Percentiles rank a stretch among this genome's conserved stretches.
Evolutionary conservation across 805 yeast genomes (phyloP).

Genomic region (Candida wancherniae): DNA sequence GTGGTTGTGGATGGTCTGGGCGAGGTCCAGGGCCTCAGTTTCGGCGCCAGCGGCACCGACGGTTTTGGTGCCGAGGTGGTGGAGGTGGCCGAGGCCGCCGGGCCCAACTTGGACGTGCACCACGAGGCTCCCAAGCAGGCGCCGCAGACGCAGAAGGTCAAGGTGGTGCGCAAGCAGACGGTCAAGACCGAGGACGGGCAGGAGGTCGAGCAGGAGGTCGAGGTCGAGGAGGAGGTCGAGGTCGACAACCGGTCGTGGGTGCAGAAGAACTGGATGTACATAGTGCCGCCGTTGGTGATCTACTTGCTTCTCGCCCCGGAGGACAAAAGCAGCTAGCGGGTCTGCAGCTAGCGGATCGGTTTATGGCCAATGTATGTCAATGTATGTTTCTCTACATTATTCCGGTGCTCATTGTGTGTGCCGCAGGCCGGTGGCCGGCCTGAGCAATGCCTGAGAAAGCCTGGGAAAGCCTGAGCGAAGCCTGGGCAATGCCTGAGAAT

Average conservation of each 20-base stretch:
- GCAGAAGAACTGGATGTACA: slow-evolving; percentile 60
- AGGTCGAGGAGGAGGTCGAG: slow-evolving; percentile 21
- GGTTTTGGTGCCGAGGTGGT: slow-evolving; percentile 3
- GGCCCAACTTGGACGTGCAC: slow-evolving; percentile 28
- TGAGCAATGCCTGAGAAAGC: too few relatives aligned
- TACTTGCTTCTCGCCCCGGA: slow-evolving; percentile 31
- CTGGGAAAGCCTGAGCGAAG: too few relatives aligned
- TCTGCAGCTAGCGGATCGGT: too few relatives aligned
- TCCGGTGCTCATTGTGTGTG: too few relatives aligned
- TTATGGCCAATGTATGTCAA: too few relatives aligned
- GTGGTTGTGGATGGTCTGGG: slow-evolving; percentile 5
- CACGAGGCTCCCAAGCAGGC: slow-evolving; percentile 8
- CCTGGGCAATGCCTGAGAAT: too few relatives aligned
- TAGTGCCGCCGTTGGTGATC: slow-evolving; percentile 44
- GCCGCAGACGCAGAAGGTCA: slow-evolving; percentile 16
- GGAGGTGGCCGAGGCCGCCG: slow-evolving; percentile 15
- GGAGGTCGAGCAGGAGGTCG: slow-evolving; percentile 19
- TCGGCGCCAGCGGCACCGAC: neutral
- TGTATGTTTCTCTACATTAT: too few relatives aligned
- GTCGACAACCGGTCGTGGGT: slow-evolving; percentile 42
- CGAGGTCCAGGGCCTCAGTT: slow-evolving; percentile 4
- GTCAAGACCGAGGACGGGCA: slow-evolving; percentile 23
- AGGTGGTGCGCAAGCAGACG: slow-evolving; percentile 15
- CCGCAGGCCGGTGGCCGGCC: too few relatives aligned
- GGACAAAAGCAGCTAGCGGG: slow-evolving; percentile 10